Conservation (phyloP, 2,329 filamentous ascomycete species). For the Sporothrix curviconia region DNA sequence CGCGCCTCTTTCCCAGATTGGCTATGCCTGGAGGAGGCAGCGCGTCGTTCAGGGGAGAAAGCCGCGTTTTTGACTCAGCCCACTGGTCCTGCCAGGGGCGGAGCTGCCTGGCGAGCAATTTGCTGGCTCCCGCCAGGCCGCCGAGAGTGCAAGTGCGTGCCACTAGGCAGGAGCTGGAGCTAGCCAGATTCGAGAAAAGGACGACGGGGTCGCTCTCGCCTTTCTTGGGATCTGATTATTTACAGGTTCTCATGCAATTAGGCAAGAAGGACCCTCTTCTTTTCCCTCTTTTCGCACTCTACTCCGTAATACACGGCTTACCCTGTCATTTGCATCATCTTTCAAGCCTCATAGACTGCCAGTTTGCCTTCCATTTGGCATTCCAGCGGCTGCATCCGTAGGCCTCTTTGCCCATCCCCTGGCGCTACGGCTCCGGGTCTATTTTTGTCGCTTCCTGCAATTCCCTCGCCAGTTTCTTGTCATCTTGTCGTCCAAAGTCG, state of each 20-base stretch:
- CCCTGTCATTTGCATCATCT: not conserved
- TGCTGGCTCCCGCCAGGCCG: not conserved
- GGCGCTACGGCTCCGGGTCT: not conserved
- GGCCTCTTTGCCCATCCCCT: not conserved
- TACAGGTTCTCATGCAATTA: not conserved
- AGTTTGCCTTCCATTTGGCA: not conserved
- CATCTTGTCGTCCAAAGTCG: not conserved
- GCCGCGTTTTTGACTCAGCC: conserved; percentile 6
- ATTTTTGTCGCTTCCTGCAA: no score
- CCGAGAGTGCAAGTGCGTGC: not conserved
- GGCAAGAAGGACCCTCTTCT: not conserved
- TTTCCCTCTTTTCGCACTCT: not conserved
- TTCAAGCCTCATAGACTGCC: not conserved
- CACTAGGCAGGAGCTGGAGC: conserved; percentile 2
- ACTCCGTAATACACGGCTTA: no score
- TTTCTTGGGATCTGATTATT: not conserved
- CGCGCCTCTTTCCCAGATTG: no score
- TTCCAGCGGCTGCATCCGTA: conserved; percentile 1
- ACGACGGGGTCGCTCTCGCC: not conserved
- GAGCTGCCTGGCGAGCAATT: not conserved
- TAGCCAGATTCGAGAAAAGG: not conserved
- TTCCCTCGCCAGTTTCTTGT: not conserved
- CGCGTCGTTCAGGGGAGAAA: no score
- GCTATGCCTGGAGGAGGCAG: not conserved
- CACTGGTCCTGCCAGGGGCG: not conserved